These are phyloP conservation scores for Podochytrium sp. DNA, from an alignment of 192 early-diverging fungal genomes.

Conservation along the genomic window DNA sequence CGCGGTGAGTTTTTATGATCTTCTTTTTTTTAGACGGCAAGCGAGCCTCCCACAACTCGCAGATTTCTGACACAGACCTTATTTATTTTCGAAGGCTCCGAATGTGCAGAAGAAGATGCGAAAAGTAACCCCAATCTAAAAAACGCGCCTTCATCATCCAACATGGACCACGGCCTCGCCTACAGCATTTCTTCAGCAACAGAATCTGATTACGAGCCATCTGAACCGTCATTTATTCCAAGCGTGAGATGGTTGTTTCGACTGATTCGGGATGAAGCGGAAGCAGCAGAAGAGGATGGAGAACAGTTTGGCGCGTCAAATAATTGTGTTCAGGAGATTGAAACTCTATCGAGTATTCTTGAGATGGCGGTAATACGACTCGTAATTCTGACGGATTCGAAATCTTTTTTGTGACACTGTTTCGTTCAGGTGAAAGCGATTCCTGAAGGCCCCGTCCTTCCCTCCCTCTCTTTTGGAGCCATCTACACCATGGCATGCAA, in stretches of 20 bases:
- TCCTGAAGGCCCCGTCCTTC: conserved; percentile 3
- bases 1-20: neutral
- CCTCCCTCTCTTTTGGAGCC: conserved; percentile 1
- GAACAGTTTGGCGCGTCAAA: conserved; percentile 5
- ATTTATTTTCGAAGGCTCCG: neutral
- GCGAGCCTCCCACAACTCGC: too few relatives aligned
- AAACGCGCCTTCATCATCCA: neutral
- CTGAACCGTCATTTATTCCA: conserved; percentile 43
- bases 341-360: neutral
- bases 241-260: conserved; percentile 41
- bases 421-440: conserved; percentile 9
- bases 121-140: neutral
- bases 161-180: neutral
- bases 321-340: neutral
- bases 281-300: neutral
- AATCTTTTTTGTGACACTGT: neutral
- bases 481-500: conserved; percentile 17
- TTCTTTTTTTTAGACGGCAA: too few relatives aligned
- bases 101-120: neutral
- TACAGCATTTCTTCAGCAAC: neutral
- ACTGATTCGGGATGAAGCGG: conserved; percentile 1
- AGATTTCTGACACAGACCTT: neutral
- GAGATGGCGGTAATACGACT: neutral
- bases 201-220: conserved; percentile 25
- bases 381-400: conserved; percentile 32